phyloP scores from a whole-genome alignment of 345 rosid genomes.

The Bruguiera sexangula region DNA sequence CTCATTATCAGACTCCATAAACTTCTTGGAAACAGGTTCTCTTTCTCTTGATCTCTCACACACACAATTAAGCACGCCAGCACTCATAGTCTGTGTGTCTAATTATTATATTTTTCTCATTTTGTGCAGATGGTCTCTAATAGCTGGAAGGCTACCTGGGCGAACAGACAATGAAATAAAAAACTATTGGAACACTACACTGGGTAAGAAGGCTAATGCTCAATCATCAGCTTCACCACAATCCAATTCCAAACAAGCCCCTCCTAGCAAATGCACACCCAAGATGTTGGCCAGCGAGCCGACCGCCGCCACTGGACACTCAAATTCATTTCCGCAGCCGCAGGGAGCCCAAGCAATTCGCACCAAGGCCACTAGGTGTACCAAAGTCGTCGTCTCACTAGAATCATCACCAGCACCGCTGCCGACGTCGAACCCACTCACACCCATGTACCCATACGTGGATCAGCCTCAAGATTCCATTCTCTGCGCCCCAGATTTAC shows the following conservation, averaged over 20 bases:
- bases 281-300: neutral
- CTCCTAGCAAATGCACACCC: neutral
- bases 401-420: neutral
- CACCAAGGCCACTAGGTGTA: conserved; percentile 34
- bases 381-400: conserved; percentile 20
- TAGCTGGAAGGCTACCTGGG: conserved; percentile 45
- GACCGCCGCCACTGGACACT: neutral
- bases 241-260: neutral
- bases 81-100: no score
- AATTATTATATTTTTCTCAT: neutral
- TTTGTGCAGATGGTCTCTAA: conserved; percentile 17
- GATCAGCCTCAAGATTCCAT: conserved; percentile 2
- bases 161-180: conserved; percentile 42
- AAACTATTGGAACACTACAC: conserved; percentile 29
- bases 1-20: conserved; percentile 33
- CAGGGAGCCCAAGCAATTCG: conserved; percentile 23
- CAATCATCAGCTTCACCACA: conserved; percentile 1
- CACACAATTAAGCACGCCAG: no score
- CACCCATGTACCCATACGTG: neutral
- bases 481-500: neutral
- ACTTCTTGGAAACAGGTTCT: conserved; percentile 20
- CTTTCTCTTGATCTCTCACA: neutral
- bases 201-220: conserved; percentile 17
- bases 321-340: neutral
- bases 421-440: neutral